Evolutionary conservation across 208 protist species (phyloP).

Genomic region (Angomonas deanei): DNA sequence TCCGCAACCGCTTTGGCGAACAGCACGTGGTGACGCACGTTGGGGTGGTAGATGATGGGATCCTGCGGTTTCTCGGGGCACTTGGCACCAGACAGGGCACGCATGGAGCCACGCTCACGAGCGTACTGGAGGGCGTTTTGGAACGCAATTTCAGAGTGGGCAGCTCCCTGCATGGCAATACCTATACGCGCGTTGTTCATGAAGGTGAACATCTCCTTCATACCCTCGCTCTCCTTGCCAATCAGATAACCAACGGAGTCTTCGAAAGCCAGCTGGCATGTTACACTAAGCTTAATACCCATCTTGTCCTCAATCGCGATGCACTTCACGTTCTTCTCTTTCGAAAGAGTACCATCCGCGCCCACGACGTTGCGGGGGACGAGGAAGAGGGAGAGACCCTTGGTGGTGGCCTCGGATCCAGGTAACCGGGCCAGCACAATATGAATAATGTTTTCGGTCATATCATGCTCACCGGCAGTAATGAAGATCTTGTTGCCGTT

Average conservation of each 20-base stretch:
- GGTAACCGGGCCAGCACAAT: constrained; percentile 79
- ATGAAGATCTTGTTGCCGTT: constrained; percentile 91
- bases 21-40: constrained; percentile 77
- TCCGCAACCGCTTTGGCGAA: constrained; percentile 81
- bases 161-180: constrained; percentile 65
- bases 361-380: constrained; percentile 75
- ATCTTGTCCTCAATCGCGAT: constrained; percentile 82
- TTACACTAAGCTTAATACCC: constrained; percentile 82
- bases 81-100: constrained; percentile 43
- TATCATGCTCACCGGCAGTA: constrained; percentile 85
- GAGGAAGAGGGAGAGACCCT: constrained; percentile 89
- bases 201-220: constrained; percentile 90
- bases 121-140: constrained; percentile 77
- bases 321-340: constrained; percentile 57
- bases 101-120: constrained; percentile 72
- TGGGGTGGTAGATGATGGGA: constrained; percentile 67
- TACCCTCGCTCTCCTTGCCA: constrained; percentile 60
- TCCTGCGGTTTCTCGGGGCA: constrained; percentile 50
- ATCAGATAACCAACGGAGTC: constrained; percentile 82
- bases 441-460: constrained; percentile 85
- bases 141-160: constrained; percentile 77
- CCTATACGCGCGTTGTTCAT: constrained; percentile 84
- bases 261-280: constrained; percentile 83
- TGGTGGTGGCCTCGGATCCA: constrained; percentile 49
- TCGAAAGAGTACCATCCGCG: constrained; percentile 52